Conservation (phyloP, 2,329 filamentous ascomycete genomes). For the Fusarium sp. region DNA sequence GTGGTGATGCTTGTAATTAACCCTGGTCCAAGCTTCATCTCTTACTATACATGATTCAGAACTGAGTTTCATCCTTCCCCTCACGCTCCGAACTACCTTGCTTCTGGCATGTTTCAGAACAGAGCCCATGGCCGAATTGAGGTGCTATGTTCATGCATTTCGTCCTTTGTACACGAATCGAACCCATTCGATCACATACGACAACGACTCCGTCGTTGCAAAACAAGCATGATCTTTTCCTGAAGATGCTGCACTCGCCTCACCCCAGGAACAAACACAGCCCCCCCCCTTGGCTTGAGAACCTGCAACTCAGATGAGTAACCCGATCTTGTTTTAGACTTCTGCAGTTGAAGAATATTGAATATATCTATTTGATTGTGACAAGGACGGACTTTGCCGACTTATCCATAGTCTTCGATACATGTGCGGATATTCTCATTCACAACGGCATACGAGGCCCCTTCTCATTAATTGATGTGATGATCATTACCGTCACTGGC, state of each 20-base stretch:
- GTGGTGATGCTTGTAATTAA: not conserved
- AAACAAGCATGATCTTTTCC: conserved; percentile 41
- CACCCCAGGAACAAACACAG: conserved; percentile 35
- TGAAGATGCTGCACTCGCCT: conserved; percentile 36
- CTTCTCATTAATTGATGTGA: conserved; percentile 5
- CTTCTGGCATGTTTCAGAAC: conserved; percentile 39
- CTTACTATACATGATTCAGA: conserved; percentile 38
- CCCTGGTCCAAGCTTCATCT: conserved; percentile 40
- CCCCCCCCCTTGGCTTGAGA: conserved; percentile 9
- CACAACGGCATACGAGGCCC: conserved; percentile 2
- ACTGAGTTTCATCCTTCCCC: conserved; percentile 33
- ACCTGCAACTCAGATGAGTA: not conserved
- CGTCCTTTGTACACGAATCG: conserved; percentile 17
- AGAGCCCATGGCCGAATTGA: conserved; percentile 15
- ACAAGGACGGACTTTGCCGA: conserved; percentile 7
- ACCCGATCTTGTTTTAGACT: not conserved
- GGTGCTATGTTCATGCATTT: conserved; percentile 23
- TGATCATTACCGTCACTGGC: conserved; percentile 5
- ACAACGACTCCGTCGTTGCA: not conserved
- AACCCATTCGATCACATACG: not conserved
- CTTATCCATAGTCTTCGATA: not conserved
- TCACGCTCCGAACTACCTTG: conserved; percentile 17
- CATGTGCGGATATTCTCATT: no score
- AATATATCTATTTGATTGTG: not conserved
- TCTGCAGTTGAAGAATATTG: not conserved